phyloP scores from a whole-genome alignment of 306 rosid species.

The Cucumis melo region DNA sequence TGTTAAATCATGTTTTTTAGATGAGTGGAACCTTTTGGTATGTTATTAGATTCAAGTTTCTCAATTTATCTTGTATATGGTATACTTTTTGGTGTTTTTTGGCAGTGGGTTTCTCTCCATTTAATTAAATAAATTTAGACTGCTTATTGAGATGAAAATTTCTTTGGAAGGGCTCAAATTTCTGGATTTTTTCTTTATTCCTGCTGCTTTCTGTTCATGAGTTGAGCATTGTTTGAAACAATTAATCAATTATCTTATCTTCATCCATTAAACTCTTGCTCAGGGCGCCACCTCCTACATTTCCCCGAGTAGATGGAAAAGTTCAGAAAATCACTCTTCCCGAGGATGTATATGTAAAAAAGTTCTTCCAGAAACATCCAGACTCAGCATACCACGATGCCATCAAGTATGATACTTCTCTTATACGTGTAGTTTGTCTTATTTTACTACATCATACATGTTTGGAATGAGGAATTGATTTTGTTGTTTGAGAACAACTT shows the following conservation, averaged over 20 bases:
- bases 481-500: neutral
- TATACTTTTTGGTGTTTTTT: neutral
- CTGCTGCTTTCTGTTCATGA: neutral
- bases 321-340: constrained; percentile 61
- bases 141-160: neutral
- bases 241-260: neutral
- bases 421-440: neutral
- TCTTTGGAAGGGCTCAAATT: neutral
- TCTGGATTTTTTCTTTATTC: neutral
- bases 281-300: constrained; percentile 77
- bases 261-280: constrained; percentile 4
- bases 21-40: neutral
- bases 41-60: neutral
- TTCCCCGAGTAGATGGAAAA: constrained; percentile 52
- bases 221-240: neutral
- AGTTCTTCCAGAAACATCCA: constrained; percentile 57
- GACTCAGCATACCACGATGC: constrained; percentile 59
- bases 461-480: neutral
- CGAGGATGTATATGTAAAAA: constrained; percentile 64
- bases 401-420: constrained; percentile 40
- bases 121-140: neutral
- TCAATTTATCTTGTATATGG: neutral
- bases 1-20: neutral
- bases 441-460: neutral
- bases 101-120: neutral